A percentile compares a stretch with the other conserved stretches of the same genome.
These are phyloP conservation scores for Rasamsonia emersonii DNA, from an alignment of 2,329 filamentous ascomycete species.

Conservation along the genomic window DNA sequence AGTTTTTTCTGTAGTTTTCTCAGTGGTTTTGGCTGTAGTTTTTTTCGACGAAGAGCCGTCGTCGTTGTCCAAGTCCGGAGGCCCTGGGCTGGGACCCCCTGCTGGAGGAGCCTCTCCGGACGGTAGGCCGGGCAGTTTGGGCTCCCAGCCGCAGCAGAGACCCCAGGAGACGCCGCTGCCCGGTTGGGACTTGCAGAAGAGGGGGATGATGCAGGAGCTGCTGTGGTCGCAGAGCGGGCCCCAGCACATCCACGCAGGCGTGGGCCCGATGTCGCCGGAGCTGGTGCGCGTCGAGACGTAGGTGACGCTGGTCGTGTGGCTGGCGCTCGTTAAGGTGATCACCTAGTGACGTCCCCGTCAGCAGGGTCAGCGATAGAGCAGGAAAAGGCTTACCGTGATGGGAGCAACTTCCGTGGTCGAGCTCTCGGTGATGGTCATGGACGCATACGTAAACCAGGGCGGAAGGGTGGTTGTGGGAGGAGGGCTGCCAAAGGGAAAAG, in stretches of 20 bases:
- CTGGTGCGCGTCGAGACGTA: not conserved
- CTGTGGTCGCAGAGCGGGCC: not conserved
- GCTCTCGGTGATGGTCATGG: no score
- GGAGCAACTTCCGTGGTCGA: no score
- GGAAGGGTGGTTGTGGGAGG: no score
- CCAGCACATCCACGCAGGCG: not conserved
- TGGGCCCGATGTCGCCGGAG: not conserved
- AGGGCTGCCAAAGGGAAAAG: no score
- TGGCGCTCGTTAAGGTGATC: no score
- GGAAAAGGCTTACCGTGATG: no score
- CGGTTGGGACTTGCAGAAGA: not conserved
- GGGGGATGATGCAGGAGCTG: not conserved
- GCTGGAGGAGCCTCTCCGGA: not conserved
- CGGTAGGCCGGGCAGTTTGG: constrained; percentile 12
- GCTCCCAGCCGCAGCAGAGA: constrained; percentile 5
- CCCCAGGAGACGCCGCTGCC: constrained; percentile 2
- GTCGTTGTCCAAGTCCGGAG: constrained; percentile 1
- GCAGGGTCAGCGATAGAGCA: no score
- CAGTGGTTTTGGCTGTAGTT: no score
- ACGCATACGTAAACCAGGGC: no score
- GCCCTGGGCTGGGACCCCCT: constrained; percentile 1
- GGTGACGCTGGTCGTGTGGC: no score
- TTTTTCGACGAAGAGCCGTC: not conserved
- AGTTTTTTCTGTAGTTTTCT: no score
- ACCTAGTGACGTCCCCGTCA: no score